Conservation (phyloP, 371 early-diverging fungal genomes). For the Smittium mucronatum region DNA sequence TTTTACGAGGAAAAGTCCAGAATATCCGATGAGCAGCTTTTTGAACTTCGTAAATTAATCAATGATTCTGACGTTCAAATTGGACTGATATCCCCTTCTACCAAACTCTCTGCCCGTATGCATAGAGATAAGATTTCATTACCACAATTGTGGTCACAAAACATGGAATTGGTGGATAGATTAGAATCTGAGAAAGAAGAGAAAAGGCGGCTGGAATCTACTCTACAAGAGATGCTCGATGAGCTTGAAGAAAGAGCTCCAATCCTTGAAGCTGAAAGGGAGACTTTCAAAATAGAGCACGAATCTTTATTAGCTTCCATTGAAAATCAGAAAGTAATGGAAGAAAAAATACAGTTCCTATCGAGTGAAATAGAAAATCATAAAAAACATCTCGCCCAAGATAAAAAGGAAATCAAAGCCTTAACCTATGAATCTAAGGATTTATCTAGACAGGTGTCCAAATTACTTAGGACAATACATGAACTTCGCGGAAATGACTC, state of each 20-base stretch:
- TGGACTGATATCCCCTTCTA: slow-evolving; percentile 41
- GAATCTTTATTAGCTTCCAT: slow-evolving; percentile 17
- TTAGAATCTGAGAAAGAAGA: slow-evolving; percentile 35
- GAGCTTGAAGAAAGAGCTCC: slow-evolving; percentile 42
- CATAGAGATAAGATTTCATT: slow-evolving; percentile 39
- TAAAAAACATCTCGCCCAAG: slow-evolving; percentile 15
- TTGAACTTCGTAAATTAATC: slow-evolving; percentile 34
- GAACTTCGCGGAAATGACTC: slow-evolving; percentile 17
- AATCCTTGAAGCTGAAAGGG: slow-evolving; percentile 33
- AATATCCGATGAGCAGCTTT: slow-evolving; percentile 2
- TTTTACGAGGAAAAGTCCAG: not conserved
- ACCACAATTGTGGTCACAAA: slow-evolving; percentile 53
- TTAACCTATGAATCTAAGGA: slow-evolving; percentile 38
- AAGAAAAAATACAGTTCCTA: slow-evolving; percentile 15
- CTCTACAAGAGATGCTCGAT: slow-evolving; percentile 40
- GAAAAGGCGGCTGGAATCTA: slow-evolving; percentile 36
- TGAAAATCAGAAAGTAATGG: slow-evolving; percentile 8
- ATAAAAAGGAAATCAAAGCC: slow-evolving; percentile 6
- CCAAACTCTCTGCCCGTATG: slow-evolving; percentile 35
- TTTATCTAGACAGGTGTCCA: slow-evolving; percentile 37
- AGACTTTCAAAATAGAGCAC: slow-evolving; percentile 28
- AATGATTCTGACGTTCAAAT: slow-evolving; percentile 9
- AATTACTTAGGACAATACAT: slow-evolving; percentile 30
- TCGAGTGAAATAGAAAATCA: slow-evolving; percentile 19
- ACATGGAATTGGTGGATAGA: slow-evolving; percentile 41